Evolutionary conservation across 1,139 yeast genomes (phyloP).

Genomic region (Scheffersomyces parashehatae): DNA sequence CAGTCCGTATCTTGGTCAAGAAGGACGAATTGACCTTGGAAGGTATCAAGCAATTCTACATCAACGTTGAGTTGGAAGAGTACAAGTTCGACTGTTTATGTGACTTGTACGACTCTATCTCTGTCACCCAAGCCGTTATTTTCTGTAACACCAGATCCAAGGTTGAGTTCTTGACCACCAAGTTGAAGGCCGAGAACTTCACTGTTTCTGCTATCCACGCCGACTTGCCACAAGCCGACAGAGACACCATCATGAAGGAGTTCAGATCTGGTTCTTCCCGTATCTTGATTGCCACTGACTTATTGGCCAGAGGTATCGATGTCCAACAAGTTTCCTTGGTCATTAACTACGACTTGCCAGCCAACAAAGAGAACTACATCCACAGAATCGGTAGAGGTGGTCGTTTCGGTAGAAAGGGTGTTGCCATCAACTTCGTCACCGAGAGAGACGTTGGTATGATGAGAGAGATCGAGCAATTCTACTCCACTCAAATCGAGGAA

Average conservation of each 20-base stretch:
- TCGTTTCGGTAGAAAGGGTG: slow-evolving; percentile 99
- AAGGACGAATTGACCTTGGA: slow-evolving; percentile 97
- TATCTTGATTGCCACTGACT: slow-evolving; percentile 94
- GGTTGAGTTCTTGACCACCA: slow-evolving; percentile 91
- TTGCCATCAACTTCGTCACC: slow-evolving; percentile 97
- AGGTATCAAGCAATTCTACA: slow-evolving; percentile 96
- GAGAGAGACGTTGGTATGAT: slow-evolving; percentile 86
- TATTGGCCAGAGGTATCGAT: slow-evolving; percentile 99
- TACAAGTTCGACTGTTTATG: slow-evolving; percentile 95
- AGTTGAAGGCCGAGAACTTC: slow-evolving; percentile 82
- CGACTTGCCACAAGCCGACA: slow-evolving; percentile 93
- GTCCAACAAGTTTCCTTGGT: slow-evolving; percentile 98
- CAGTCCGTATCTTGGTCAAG: slow-evolving; percentile 95
- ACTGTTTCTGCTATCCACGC: slow-evolving; percentile 98
- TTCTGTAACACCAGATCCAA: slow-evolving; percentile 99
- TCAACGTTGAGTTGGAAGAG: slow-evolving; percentile 90
- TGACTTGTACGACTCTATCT: slow-evolving; percentile 95
- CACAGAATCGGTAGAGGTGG: slow-evolving; percentile 99
- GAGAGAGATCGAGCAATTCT: slow-evolving; percentile 97
- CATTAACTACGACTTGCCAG: slow-evolving; percentile 96
- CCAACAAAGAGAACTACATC: slow-evolving; percentile 96
- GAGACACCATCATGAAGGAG: slow-evolving; percentile 98
- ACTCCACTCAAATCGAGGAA: slow-evolving; percentile 97
- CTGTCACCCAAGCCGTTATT: slow-evolving; percentile 98
- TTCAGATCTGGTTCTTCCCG: slow-evolving; percentile 98